phyloP scores from a whole-genome alignment of 2,329 filamentous ascomycete genomes.

The Paecilomyces variotii region DNA sequence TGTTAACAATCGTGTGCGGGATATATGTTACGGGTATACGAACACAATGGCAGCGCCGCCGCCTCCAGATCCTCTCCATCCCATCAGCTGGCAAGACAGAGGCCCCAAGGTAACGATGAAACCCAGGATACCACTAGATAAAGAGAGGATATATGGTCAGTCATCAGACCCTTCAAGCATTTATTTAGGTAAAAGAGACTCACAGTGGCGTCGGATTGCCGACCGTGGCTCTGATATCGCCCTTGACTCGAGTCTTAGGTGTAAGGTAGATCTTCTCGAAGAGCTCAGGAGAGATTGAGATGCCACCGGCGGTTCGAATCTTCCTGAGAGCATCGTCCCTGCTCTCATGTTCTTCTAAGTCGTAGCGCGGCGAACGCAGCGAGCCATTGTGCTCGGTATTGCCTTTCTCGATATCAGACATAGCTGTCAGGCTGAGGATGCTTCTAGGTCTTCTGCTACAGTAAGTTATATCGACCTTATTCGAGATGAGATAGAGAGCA shows the following conservation, averaged over 20 bases:
- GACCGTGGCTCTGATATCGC: slow-evolving; percentile 17
- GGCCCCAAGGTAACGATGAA: slow-evolving; percentile 46
- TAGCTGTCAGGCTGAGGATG: background rate
- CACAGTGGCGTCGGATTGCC: slow-evolving; percentile 22
- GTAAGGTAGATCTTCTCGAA: slow-evolving; percentile 46
- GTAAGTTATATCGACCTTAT: background rate
- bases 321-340: slow-evolving; percentile 29
- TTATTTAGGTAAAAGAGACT: slow-evolving; percentile 34
- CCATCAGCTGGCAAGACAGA: slow-evolving; percentile 21
- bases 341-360: background rate
- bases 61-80: background rate
- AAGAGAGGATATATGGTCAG: background rate
- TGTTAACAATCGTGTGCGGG: background rate
- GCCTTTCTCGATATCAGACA: background rate
- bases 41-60: background rate
- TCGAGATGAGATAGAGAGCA: no score
- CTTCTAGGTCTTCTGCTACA: background rate
- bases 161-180: slow-evolving; percentile 37
- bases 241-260: slow-evolving; percentile 24
- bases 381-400: background rate
- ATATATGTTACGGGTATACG: background rate
- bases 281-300: slow-evolving; percentile 46
- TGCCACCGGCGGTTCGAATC: slow-evolving; percentile 46
- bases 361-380: background rate
- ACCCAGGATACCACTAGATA: slow-evolving; percentile 43